phyloP scores from a whole-genome alignment of 177 flowering plant genomes.

The Vitis hybrid region DNA sequence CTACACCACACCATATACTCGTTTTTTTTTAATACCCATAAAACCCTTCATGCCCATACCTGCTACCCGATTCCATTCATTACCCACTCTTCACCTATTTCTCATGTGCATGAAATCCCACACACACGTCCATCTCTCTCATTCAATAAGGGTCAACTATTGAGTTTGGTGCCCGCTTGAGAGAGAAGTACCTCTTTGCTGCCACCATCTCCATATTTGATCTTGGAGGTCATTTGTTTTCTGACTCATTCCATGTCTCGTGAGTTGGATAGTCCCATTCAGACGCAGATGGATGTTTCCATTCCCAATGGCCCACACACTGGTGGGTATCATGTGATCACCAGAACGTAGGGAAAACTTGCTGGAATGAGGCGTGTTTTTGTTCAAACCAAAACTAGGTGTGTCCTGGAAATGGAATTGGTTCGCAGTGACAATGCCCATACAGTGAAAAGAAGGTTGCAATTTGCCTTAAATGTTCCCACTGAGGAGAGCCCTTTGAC shows the following conservation, averaged over 20 bases:
- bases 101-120: no score
- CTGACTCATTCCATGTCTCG: slow-evolving; percentile 44
- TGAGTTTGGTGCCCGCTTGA: slow-evolving; percentile 26
- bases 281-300: slow-evolving; percentile 42
- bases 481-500: slow-evolving; percentile 66
- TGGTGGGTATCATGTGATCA: slow-evolving; percentile 16
- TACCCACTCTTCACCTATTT: no score
- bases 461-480: slow-evolving; percentile 61
- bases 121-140: background rate
- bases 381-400: slow-evolving; percentile 46
- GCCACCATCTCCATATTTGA: slow-evolving; percentile 22
- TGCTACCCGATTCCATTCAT: no score
- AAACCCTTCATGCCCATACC: no score
- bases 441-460: slow-evolving; percentile 61
- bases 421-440: slow-evolving; percentile 63
- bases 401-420: slow-evolving; percentile 58
- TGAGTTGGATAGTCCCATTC: slow-evolving; percentile 58
- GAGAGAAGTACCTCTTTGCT: slow-evolving; percentile 22
- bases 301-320: slow-evolving; percentile 15
- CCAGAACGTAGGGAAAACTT: slow-evolving; percentile 16
- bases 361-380: slow-evolving; percentile 29
- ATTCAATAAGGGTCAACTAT: slow-evolving; percentile 22
- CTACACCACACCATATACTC: no score
- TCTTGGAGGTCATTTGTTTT: slow-evolving; percentile 5
- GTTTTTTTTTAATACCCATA: no score